phyloP scores from a whole-genome alignment of 2,329 filamentous ascomycete genomes.

The Talaromyces sp. region DNA sequence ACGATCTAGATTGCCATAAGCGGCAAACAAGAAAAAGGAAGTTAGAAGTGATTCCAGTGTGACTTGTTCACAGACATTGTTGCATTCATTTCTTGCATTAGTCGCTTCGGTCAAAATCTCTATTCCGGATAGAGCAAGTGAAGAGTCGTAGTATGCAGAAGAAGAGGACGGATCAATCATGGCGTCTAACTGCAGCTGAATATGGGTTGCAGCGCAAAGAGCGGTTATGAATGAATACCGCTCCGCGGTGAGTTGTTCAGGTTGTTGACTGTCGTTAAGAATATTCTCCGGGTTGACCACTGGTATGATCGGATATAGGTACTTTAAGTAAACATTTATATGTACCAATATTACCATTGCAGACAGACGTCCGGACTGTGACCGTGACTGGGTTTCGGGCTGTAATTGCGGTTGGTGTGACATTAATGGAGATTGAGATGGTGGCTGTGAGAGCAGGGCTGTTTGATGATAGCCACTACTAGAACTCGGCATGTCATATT shows the following conservation, averaged over 20 bases:
- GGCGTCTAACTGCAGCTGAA: slow-evolving; percentile 43
- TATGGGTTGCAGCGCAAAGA: slow-evolving; percentile 43
- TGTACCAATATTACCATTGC: slow-evolving; percentile 36
- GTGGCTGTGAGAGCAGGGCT: not conserved
- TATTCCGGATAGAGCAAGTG: slow-evolving; percentile 61
- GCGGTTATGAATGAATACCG: slow-evolving; percentile 42
- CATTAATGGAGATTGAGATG: not conserved
- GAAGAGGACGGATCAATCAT: slow-evolving; percentile 25
- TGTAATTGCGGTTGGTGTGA: slow-evolving; percentile 1
- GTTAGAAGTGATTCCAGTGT: slow-evolving; percentile 52
- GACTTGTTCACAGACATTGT: slow-evolving; percentile 42
- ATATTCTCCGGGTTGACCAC: slow-evolving; percentile 37
- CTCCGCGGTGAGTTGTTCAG: slow-evolving; percentile 48
- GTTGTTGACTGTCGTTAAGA: slow-evolving; percentile 44
- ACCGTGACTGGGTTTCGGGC: slow-evolving; percentile 12
- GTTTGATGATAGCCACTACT: slow-evolving; percentile 3
- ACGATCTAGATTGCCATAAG: slow-evolving; percentile 66
- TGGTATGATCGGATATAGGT: slow-evolving; percentile 44
- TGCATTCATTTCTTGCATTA: slow-evolving; percentile 39
- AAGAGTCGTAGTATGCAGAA: slow-evolving; percentile 52
- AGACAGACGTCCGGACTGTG: slow-evolving; percentile 28
- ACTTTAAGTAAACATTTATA: slow-evolving; percentile 41
- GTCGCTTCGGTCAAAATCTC: slow-evolving; percentile 64
- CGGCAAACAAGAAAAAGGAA: slow-evolving; percentile 76
- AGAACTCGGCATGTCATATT: slow-evolving; percentile 25